Evolutionary conservation across 164 flowering plant species (phyloP).

Genomic region (Annona cherimola): DNA sequence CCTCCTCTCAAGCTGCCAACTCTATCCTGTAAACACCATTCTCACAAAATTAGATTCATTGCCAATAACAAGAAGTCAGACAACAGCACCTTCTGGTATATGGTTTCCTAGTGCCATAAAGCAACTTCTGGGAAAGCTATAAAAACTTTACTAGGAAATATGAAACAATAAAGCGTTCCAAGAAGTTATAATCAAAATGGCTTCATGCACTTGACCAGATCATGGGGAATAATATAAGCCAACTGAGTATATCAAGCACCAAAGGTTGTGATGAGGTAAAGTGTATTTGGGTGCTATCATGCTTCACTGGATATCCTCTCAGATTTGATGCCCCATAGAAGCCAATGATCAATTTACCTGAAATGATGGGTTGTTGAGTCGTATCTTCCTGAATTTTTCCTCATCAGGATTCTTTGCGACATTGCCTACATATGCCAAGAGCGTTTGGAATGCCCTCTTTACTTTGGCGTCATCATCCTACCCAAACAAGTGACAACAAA

Average conservation of each 20-base stretch:
- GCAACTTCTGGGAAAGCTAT: too few relatives aligned
- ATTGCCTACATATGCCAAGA: conserved; percentile 78
- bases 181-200: too few relatives aligned
- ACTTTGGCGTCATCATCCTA: conserved; percentile 95
- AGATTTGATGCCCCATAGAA: not conserved
- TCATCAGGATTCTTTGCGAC: conserved; percentile 80
- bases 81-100: too few relatives aligned
- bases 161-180: too few relatives aligned
- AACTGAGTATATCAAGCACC: too few relatives aligned
- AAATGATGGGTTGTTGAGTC: conserved; percentile 60
- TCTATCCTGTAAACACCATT: conserved; percentile 44
- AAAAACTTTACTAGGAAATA: too few relatives aligned
- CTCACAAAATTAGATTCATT: not conserved
- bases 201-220: too few relatives aligned
- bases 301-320: not conserved
- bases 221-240: too few relatives aligned
- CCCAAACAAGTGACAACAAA: conserved; percentile 2
- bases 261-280: not conserved
- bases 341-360: conserved; percentile 29
- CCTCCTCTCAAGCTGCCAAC: conserved; percentile 73
- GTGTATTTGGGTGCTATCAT: not conserved
- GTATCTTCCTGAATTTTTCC: conserved; percentile 89
- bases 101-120: too few relatives aligned
- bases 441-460: conserved; percentile 94
- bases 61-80: not conserved